These are phyloP conservation scores for Trametes maxima DNA, from an alignment of 768 basidiomycete genomes.

Conservation along the genomic window DNA sequence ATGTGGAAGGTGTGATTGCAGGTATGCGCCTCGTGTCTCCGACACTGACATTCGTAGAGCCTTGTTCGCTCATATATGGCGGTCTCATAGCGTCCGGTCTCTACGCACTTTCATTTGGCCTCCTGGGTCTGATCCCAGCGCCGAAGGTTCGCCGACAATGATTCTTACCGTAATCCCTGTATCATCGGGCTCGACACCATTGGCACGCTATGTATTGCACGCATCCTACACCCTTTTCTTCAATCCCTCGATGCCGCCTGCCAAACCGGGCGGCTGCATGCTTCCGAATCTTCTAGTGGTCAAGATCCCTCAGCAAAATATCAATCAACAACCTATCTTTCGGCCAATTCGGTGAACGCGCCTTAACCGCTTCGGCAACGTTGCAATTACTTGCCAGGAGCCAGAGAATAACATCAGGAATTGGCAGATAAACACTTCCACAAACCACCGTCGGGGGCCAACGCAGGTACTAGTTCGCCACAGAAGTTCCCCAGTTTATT, in stretches of 20 bases:
- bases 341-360: too few species aligned
- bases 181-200: not conserved
- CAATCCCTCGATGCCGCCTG: not conserved
- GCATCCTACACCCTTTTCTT: not conserved
- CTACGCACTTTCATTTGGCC: constrained; percentile 72
- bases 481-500: too few species aligned
- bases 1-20: constrained; percentile 61
- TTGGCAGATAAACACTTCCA: too few species aligned
- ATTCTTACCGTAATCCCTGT: constrained; percentile 4
- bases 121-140: constrained; percentile 71
- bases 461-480: too few species aligned
- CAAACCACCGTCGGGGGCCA: too few species aligned
- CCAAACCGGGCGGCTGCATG: too few species aligned
- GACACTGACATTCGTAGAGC: not conserved
- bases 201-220: not conserved
- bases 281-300: too few species aligned
- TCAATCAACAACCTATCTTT: too few species aligned
- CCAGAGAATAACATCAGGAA: too few species aligned
- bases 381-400: too few species aligned
- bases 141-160: constrained; percentile 53
- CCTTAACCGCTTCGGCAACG: too few species aligned
- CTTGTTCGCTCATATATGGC: not conserved
- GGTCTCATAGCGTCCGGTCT: constrained; percentile 57
- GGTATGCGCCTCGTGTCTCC: constrained; percentile 41
- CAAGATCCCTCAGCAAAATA: too few species aligned